Evolutionary conservation across 495 filamentous ascomycete species (phyloP).

Genomic region (Thermothielavioides terrestris): DNA sequence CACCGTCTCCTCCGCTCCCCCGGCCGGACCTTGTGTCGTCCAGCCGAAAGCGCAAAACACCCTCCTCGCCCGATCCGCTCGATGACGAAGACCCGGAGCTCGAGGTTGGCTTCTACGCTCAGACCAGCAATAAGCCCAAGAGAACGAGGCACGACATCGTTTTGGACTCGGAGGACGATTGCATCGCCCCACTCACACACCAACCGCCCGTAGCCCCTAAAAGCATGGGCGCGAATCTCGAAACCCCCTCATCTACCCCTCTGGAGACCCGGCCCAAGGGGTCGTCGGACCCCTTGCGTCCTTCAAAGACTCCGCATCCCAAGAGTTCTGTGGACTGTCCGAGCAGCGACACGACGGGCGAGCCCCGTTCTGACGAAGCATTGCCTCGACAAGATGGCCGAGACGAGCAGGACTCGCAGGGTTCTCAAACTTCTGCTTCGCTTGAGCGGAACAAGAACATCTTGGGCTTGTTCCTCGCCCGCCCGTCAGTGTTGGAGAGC

Average conservation of each 20-base stretch:
- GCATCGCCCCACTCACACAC: constrained; percentile 21
- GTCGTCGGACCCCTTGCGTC: not conserved
- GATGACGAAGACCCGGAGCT: not conserved
- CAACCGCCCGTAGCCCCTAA: constrained; percentile 6
- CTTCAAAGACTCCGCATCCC: not conserved
- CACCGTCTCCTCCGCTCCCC: not conserved
- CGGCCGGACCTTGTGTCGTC: not conserved
- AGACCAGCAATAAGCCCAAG: constrained; percentile 4
- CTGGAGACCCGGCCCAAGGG: not conserved
- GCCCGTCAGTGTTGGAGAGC: constrained; percentile 26
- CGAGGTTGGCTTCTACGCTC: not conserved
- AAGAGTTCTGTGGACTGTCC: not conserved
- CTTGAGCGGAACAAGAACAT: constrained; percentile 24
- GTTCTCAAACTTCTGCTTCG: constrained; percentile 8
- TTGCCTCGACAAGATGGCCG: not conserved
- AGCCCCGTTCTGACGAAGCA: not conserved
- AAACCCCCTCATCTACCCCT: not conserved
- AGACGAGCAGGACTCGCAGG: constrained; percentile 7
- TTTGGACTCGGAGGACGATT: constrained; percentile 45
- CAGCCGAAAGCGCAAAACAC: constrained; percentile 15
- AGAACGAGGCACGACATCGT: constrained; percentile 24
- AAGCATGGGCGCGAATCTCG: constrained; percentile 12
- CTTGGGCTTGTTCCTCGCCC: constrained; percentile 23
- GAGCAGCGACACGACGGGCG: not conserved
- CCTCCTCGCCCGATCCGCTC: constrained; percentile 1